Percentiles rank a stretch among this genome's conserved stretches.
phyloP scores from a whole-genome alignment of 169 alveolate species.

The Plasmodium gallinaceum region DNA sequence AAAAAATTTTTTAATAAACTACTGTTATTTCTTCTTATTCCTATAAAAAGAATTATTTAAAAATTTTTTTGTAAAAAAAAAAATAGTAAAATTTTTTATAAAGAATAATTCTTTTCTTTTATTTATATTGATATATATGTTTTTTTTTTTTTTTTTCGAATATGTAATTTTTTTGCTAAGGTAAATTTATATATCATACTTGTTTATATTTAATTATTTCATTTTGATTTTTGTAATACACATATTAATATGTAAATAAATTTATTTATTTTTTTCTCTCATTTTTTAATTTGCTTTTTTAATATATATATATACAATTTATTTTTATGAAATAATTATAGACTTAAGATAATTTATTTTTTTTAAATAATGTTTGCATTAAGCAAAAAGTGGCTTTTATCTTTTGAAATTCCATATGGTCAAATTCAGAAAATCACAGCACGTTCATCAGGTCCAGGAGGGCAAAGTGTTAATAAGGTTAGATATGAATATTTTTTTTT shows the following conservation, averaged over 20 bases:
- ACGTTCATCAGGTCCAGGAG: constrained; percentile 89
- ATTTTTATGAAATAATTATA: not conserved
- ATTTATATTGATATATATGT: not conserved
- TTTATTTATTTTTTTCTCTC: not conserved
- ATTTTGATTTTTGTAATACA: not conserved
- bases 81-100: not conserved
- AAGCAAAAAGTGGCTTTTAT: constrained; percentile 25
- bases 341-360: not conserved
- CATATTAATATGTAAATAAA: not conserved
- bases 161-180: not conserved
- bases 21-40: too few relatives aligned
- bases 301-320: not conserved
- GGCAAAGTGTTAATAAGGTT: constrained; percentile 88
- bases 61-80: not conserved
- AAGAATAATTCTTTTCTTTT: not conserved
- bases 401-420: constrained; percentile 61
- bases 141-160: not conserved
- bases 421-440: constrained; percentile 58
- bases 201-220: not conserved
- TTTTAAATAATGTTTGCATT: constrained; percentile 40
- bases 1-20: not conserved
- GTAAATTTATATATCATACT: not conserved
- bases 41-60: too few relatives aligned
- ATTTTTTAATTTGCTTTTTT: not conserved
- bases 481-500: not conserved